phyloP scores from a whole-genome alignment of 108 stramenopile species.

The Parmales sp. region DNA sequence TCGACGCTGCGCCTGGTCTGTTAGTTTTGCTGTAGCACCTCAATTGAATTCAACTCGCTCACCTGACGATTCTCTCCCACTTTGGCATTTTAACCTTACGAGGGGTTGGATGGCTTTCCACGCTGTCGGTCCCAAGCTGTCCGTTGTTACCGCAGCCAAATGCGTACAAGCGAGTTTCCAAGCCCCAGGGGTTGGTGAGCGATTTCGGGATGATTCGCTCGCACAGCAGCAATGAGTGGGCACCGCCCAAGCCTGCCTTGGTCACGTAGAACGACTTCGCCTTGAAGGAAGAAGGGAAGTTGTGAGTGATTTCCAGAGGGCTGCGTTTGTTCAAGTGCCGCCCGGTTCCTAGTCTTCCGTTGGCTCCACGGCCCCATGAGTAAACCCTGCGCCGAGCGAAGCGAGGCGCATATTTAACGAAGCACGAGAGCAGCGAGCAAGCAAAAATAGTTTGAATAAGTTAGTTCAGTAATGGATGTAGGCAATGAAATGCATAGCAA shows the following conservation, averaged over 20 bases:
- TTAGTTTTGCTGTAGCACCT: slow-evolving; percentile 7
- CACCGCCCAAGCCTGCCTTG: slow-evolving; percentile 12
- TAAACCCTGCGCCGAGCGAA: too few relatives aligned
- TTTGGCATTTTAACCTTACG: slow-evolving; percentile 10
- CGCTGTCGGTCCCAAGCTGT: not conserved
- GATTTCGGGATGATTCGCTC: not conserved
- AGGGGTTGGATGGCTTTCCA: not conserved
- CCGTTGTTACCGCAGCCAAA: slow-evolving; percentile 15
- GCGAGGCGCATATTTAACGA: too few relatives aligned
- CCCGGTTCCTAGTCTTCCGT: slow-evolving; percentile 20
- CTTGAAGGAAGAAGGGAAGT: slow-evolving; percentile 11
- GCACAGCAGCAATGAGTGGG: slow-evolving; percentile 9
- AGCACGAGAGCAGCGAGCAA: too few relatives aligned
- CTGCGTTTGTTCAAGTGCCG: not conserved
- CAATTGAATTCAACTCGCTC: not conserved
- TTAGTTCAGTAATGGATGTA: too few relatives aligned
- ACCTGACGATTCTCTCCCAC: slow-evolving; percentile 2
- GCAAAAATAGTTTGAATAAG: too few relatives aligned
- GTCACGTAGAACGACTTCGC: not conserved
- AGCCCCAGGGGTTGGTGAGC: slow-evolving; percentile 15
- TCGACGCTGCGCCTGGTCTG: slow-evolving; percentile 3
- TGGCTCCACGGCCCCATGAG: slow-evolving; percentile 21
- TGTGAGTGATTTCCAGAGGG: slow-evolving; percentile 6
- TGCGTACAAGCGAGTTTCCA: not conserved
- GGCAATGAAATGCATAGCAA: too few relatives aligned